These are phyloP conservation scores for Candida qinlingensis DNA, from an alignment of 805 yeast genomes.

Conservation along the genomic window DNA sequence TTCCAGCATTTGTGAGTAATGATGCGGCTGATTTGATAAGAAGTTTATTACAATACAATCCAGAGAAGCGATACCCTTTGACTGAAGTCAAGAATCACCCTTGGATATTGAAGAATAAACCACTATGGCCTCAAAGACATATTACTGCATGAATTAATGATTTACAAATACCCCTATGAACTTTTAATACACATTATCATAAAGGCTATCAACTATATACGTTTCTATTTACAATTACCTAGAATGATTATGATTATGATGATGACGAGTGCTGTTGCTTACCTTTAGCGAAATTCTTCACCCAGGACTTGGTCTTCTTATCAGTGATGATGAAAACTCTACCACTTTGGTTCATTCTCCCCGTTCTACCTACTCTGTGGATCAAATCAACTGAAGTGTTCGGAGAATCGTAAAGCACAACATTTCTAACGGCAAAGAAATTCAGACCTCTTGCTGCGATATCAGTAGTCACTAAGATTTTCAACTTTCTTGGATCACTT, in stretches of 20 bases:
- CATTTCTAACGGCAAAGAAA: conserved; percentile 75
- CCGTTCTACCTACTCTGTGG: conserved; percentile 92
- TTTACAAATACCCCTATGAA: no score
- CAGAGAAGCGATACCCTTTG: conserved; percentile 58
- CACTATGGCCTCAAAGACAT: conserved; percentile 45
- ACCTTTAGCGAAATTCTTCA: conserved; percentile 51
- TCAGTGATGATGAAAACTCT: conserved; percentile 78
- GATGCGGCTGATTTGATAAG: conserved; percentile 77
- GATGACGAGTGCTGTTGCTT: conserved; percentile 43
- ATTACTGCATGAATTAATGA: conserved; percentile 1
- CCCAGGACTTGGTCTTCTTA: conserved; percentile 67
- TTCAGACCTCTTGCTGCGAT: conserved; percentile 86
- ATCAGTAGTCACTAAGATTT: conserved; percentile 83
- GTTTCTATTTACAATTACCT: conserved; percentile 29
- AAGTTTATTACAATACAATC: conserved; percentile 60
- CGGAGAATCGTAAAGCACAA: conserved; percentile 82
- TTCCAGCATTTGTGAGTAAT: conserved; percentile 63
- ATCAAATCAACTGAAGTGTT: conserved; percentile 77
- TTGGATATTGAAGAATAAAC: conserved; percentile 69
- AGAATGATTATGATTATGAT: no score
- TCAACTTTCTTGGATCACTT: conserved; percentile 33
- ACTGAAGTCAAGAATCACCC: conserved; percentile 67
- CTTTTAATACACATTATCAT: no score
- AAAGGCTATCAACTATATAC: no score
- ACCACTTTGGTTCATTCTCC: conserved; percentile 86